These are phyloP conservation scores for Lachnellula arida DNA, from an alignment of 2,329 filamentous ascomycete genomes.

Conservation along the genomic window DNA sequence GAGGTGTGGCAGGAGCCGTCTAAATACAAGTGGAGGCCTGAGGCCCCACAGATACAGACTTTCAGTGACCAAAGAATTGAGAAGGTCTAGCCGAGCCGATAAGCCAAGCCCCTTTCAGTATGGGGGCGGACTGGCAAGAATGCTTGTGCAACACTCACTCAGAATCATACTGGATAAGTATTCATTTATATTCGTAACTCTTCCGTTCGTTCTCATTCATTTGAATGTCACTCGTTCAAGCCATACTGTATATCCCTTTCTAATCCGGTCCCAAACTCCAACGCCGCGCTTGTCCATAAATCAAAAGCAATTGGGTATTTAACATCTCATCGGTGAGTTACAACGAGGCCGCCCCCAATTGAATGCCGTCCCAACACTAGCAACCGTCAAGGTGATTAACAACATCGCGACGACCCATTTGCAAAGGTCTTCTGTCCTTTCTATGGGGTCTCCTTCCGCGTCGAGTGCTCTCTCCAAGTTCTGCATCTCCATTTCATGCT, in stretches of 20 bases:
- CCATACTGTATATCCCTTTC: background rate
- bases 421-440: constrained; percentile 25
- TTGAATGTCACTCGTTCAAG: too few relatives aligned
- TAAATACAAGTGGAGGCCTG: too few relatives aligned
- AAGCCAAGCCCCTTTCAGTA: background rate
- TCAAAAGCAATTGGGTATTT: background rate
- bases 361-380: constrained; percentile 26
- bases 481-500: constrained; percentile 18
- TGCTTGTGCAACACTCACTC: background rate
- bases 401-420: constrained; percentile 30
- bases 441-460: constrained; percentile 16
- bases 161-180: too few relatives aligned
- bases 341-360: constrained; percentile 23
- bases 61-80: background rate
- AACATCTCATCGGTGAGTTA: background rate
- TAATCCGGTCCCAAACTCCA: background rate
- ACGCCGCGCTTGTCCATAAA: background rate
- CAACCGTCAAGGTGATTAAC: constrained; percentile 25
- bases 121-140: background rate
- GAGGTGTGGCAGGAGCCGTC: too few relatives aligned
- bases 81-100: background rate
- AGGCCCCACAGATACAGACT: too few relatives aligned
- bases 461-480: constrained; percentile 18
- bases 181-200: too few relatives aligned
- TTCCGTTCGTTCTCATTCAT: too few relatives aligned